These are phyloP conservation scores for Saccharomyces hybrid DNA, from an alignment of 1,139 yeast genomes.

Conservation along the genomic window DNA sequence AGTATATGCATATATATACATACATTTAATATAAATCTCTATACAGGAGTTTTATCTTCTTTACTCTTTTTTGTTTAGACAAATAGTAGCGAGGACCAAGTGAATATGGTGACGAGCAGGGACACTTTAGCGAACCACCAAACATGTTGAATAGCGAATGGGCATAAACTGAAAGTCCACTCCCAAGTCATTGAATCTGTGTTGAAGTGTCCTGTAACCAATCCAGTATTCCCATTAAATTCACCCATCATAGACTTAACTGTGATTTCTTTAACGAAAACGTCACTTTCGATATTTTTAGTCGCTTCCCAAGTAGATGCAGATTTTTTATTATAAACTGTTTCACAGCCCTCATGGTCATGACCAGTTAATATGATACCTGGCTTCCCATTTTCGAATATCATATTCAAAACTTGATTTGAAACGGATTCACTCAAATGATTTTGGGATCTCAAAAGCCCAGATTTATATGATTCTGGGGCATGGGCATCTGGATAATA, in stretches of 20 bases:
- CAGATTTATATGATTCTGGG: constrained; percentile 59
- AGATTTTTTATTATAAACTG: constrained; percentile 45
- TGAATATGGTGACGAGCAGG: constrained; percentile 37
- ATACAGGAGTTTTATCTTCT: neutral
- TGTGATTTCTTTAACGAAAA: constrained; percentile 63
- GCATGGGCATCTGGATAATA: constrained; percentile 51
- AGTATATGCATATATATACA: neutral
- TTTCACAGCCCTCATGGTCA: constrained; percentile 92
- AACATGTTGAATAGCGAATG: constrained; percentile 80
- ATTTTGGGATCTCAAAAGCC: constrained; percentile 76
- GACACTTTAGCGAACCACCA: constrained; percentile 87
- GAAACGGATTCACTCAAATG: constrained; percentile 64
- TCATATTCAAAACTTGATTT: constrained; percentile 56
- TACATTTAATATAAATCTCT: neutral
- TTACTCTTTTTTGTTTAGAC: neutral
- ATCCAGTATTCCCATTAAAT: constrained; percentile 81
- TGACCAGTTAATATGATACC: constrained; percentile 91
- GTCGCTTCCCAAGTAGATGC: constrained; percentile 52
- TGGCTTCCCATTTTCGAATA: constrained; percentile 57
- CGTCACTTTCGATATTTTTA: constrained; percentile 26
- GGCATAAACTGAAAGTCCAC: constrained; percentile 67
- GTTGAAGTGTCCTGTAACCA: constrained; percentile 63
- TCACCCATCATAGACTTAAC: constrained; percentile 97
- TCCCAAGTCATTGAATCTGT: constrained; percentile 42
- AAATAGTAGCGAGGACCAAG: constrained; percentile 19